Base-by-base conservation (phyloP, 2,329 filamentous ascomycete species). In the Clonostachys solani region DNA sequence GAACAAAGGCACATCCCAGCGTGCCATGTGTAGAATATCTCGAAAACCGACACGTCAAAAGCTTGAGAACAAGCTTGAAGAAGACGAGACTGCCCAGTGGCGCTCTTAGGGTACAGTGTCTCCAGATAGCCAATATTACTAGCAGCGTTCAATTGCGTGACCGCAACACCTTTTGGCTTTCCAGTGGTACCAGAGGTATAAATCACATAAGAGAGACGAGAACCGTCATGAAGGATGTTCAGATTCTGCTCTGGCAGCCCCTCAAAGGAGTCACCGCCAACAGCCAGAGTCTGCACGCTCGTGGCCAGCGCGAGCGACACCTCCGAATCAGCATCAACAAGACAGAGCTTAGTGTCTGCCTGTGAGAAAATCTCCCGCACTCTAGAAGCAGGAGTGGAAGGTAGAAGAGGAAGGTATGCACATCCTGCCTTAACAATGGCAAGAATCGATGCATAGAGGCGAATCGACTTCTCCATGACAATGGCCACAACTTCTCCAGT, bases 41-140 rank as follows among this genome's bases (percentile, higher is more conserved):
- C 91, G 60, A 95, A 95, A 0, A 95, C 87, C 1, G 89, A 95
- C 3, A 95, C 84, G 58, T 95, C 89, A 59, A 95, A 95, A 0
- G 86, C 86, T 58, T 91, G 87, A 1, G 89, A 92, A 58, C 87
- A 95, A 3, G 87, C 82, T 63, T 95, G 91, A 0, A 96, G 71
- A 33, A 95, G 71, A n/a, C 83, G 78, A 1, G 83, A 78, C 2
- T 65, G 55, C 2, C 56, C 56, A 1, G 36, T 38, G 7, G 49
- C 29, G 1, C 66, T 59, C 0, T 70, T 68, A 0, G 87, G 86
- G 57, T 95, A 95, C 0, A 88, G 68, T 4, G 73, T 68, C 3
- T 76, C 73, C 7, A 96, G 71, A 10, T 80, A 73, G 16, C 80
- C 71, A n/a, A 95, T 71, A 53, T 95, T 92, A 61, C 86, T 87